These are phyloP conservation scores for Flaveria trinervia DNA, from an alignment of 129 eudicot genomes.

Conservation along the genomic window DNA sequence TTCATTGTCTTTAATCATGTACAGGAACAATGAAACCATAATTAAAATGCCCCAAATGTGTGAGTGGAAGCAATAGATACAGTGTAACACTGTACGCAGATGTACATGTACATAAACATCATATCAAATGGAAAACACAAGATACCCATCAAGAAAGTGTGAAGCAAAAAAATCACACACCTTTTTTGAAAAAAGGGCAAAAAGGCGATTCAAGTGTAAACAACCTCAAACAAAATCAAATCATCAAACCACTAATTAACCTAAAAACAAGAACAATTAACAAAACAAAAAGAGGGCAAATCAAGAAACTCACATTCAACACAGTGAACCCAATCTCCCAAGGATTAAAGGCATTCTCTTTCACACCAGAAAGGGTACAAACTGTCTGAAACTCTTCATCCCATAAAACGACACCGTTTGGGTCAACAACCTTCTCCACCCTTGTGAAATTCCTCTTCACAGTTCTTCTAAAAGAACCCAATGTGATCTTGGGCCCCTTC, in stretches of 20 bases:
- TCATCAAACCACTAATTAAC: not conserved
- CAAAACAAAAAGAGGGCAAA: not conserved
- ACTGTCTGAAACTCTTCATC: conserved; percentile 77
- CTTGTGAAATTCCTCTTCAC: conserved; percentile 71
- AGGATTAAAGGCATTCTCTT: conserved; percentile 75
- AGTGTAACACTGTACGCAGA: conserved; percentile 6
- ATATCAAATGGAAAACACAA: conserved; percentile 11
- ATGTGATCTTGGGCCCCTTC: conserved; percentile 75
- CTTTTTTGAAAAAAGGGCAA: not conserved
- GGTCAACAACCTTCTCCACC: conserved; percentile 42
- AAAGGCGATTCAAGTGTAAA: not conserved
- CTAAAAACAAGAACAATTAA: not conserved
- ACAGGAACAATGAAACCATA: conserved; percentile 32
- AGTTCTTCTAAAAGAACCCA: conserved; percentile 65
- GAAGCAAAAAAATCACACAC: not conserved
- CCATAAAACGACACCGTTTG: conserved; percentile 77
- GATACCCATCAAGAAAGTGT: conserved; percentile 28
- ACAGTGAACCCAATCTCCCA: conserved; percentile 92
- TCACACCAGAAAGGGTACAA: conserved; percentile 64
- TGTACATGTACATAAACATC: conserved; percentile 11
- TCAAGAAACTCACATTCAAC: conserved; percentile 59
- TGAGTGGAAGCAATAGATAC: conserved; percentile 10
- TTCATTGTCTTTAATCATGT: conserved; percentile 9
- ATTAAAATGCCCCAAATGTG: conserved; percentile 13
- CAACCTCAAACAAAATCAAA: not conserved